A percentile compares a stretch with the other conserved stretches of the same genome.
Conservation (phyloP, 805 yeast genomes). For the Brettanomyces nanus region DNA sequence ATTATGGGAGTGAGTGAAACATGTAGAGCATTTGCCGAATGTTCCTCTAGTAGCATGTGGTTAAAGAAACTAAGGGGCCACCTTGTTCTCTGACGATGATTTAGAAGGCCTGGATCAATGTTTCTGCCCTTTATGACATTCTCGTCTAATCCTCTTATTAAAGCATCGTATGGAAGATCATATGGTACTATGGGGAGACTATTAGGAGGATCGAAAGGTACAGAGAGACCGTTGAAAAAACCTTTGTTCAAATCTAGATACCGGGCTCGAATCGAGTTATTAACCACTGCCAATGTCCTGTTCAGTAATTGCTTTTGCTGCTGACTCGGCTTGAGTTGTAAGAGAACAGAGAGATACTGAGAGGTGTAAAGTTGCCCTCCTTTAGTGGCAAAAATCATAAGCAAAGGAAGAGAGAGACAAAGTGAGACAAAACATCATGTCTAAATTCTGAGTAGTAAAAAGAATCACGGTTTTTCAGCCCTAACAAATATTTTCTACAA, state of each 20-base stretch:
- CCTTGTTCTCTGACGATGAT: slow-evolving; percentile 1
- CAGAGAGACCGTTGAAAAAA: slow-evolving; percentile 12
- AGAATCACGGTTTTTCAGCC: no score
- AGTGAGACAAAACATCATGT: no score
- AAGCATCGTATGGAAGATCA: slow-evolving; percentile 18
- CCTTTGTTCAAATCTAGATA: slow-evolving; percentile 14
- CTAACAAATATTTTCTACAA: no score
- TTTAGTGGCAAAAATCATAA: no score
- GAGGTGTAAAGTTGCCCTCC: no score
- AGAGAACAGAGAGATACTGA: slow-evolving; percentile 10
- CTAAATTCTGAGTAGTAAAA: no score
- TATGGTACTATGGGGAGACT: slow-evolving; percentile 10
- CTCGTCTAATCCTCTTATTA: slow-evolving; percentile 16
- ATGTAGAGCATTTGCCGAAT: slow-evolving; percentile 12
- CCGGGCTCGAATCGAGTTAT: slow-evolving; percentile 11
- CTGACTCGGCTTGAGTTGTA: slow-evolving; percentile 10
- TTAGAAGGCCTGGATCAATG: slow-evolving; percentile 15
- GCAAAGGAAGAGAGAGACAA: no score
- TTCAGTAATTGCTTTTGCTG: slow-evolving; percentile 10
- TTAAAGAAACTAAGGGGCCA: slow-evolving; percentile 20
- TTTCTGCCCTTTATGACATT: slow-evolving; percentile 10
- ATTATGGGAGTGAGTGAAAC: slow-evolving; percentile 22
- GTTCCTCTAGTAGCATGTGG: slow-evolving; percentile 8
- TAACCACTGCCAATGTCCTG: slow-evolving; percentile 10
- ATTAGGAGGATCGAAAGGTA: slow-evolving; percentile 11